Evolutionary conservation across 169 alveolate species (phyloP).

Genomic region (Cryptosporidium andersoni): DNA sequence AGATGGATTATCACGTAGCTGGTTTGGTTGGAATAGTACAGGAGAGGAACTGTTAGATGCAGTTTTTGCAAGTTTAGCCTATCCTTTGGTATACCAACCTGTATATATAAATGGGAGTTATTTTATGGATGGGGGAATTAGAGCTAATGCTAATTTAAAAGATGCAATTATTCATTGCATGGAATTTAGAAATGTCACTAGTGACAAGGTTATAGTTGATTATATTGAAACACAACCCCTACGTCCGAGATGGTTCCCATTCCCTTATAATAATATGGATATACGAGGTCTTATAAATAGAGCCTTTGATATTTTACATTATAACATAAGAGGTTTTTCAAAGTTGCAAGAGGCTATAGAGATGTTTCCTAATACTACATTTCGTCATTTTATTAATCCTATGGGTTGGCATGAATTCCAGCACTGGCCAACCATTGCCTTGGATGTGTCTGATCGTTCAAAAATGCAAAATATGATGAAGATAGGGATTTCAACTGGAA

Average conservation of each 20-base stretch:
- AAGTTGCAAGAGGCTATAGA: conserved; percentile 59
- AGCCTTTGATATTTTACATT: conserved; percentile 66
- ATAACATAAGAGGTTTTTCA: conserved; percentile 59
- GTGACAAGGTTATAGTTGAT: conserved; percentile 61
- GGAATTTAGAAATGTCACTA: conserved; percentile 64
- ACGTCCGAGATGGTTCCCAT: conserved; percentile 44
- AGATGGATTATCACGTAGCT: conserved; percentile 60
- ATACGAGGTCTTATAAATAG: conserved; percentile 61
- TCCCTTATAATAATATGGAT: conserved; percentile 35
- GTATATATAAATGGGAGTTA: conserved; percentile 50
- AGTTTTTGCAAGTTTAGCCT: conserved; percentile 68
- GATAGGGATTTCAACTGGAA: conserved; percentile 60
- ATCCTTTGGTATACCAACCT: conserved; percentile 65
- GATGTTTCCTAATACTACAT: conserved; percentile 55
- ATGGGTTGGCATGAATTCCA: conserved; percentile 56
- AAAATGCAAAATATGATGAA: conserved; percentile 67
- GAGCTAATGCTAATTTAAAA: conserved; percentile 66
- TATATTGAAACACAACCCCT: conserved; percentile 66
- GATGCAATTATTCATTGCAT: conserved; percentile 65
- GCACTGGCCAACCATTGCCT: conserved; percentile 54
- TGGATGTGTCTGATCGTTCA: conserved; percentile 60
- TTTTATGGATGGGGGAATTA: conserved; percentile 68
- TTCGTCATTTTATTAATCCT: conserved; percentile 54
- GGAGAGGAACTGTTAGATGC: conserved; percentile 57
- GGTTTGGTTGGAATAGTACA: conserved; percentile 71